These are phyloP conservation scores for Coemansia sp. DNA, from an alignment of 192 early-diverging fungal species.

Conservation along the genomic window DNA sequence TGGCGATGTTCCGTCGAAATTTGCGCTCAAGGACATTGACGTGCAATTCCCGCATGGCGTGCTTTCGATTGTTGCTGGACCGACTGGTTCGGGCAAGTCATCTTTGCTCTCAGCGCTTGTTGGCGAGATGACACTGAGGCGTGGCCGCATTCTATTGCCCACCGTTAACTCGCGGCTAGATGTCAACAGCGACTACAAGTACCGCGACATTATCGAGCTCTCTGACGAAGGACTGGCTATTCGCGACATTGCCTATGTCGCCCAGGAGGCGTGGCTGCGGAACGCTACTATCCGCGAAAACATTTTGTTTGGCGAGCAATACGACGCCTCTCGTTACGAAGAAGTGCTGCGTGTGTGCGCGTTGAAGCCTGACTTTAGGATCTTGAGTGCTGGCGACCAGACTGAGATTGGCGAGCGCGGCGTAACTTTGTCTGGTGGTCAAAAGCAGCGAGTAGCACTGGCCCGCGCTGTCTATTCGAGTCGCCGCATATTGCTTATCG, in stretches of 20 bases:
- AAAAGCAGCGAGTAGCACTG: too few relatives aligned
- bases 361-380: conserved; percentile 79
- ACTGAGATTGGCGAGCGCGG: conserved; percentile 92
- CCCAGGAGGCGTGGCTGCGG: conserved; percentile 73
- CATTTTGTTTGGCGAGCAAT: conserved; percentile 76
- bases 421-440: conserved; percentile 59
- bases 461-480: conserved; percentile 13
- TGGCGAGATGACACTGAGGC: conserved; percentile 66
- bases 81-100: conserved; percentile 87
- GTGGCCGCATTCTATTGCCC: conserved; percentile 24
- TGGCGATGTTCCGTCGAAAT: conserved; percentile 21
- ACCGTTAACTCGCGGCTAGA: neutral
- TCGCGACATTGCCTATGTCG: conserved; percentile 76
- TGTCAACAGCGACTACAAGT: neutral
- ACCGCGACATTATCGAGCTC: conserved; percentile 16
- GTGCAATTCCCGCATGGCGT: conserved; percentile 69
- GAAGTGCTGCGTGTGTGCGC: conserved; percentile 82
- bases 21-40: conserved; percentile 64
- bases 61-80: conserved; percentile 75
- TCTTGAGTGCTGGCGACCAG: conserved; percentile 79
- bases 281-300: conserved; percentile 73
- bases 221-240: conserved; percentile 32
- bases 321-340: conserved; percentile 69
- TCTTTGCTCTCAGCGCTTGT: conserved; percentile 73
- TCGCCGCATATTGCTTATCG: conserved; percentile 69